These are phyloP conservation scores for Exidia glandulosa DNA, from an alignment of 768 basidiomycete species.

Conservation along the genomic window DNA sequence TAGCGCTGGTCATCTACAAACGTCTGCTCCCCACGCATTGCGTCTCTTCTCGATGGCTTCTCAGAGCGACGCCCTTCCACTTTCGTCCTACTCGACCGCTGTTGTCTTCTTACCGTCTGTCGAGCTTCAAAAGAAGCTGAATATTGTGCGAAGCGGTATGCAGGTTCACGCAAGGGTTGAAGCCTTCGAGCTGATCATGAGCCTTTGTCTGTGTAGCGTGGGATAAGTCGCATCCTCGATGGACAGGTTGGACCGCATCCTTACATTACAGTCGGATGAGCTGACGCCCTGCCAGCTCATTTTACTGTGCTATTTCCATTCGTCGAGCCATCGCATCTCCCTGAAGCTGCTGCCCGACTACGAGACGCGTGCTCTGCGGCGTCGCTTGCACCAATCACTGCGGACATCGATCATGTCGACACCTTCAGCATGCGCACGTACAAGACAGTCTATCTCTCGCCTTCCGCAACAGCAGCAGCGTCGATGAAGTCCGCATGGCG, in stretches of 20 bases:
- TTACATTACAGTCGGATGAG: too few species aligned
- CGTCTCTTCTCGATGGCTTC: background rate
- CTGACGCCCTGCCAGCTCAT: constrained; percentile 16
- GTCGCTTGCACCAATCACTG: constrained; percentile 9
- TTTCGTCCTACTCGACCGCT: constrained; percentile 27
- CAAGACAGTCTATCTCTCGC: constrained; percentile 12
- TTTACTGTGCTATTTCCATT: constrained; percentile 13
- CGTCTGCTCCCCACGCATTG: too few species aligned
- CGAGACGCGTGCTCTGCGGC: constrained; percentile 2
- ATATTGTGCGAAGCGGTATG: constrained; percentile 10
- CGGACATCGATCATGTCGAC: constrained; percentile 8
- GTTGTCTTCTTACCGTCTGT: constrained; percentile 12
- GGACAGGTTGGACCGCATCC: too few species aligned
- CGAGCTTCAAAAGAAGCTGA: constrained; percentile 6
- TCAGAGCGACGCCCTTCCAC: constrained; percentile 27
- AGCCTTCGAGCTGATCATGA: too few species aligned
- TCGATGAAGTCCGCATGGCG: constrained; percentile 9
- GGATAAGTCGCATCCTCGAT: too few species aligned
- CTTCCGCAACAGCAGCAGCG: constrained; percentile 1
- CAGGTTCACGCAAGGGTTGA: too few species aligned
- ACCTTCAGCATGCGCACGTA: constrained; percentile 8
- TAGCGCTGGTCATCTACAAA: too few species aligned
- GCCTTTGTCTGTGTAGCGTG: too few species aligned
- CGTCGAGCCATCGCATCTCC: constrained; percentile 4
- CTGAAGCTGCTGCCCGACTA: background rate